Evolutionary conservation across 2,329 filamentous ascomycete genomes (phyloP).

Genomic region (Dactylellina sp.): DNA sequence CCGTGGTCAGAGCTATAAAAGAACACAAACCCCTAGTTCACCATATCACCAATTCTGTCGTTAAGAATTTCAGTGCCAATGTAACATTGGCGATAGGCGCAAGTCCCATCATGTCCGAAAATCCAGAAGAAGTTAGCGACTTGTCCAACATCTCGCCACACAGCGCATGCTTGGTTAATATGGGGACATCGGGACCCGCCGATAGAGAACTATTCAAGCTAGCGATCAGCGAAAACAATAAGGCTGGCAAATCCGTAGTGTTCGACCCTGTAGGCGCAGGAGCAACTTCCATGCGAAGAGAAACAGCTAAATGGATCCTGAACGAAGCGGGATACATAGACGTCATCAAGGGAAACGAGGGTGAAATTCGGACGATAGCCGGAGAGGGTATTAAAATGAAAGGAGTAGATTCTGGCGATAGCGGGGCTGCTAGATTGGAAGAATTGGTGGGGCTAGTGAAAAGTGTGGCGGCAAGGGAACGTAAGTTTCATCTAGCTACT

Average conservation of each 20-base stretch:
- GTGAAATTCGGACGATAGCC: slow-evolving; percentile 81
- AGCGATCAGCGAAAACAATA: slow-evolving; percentile 85
- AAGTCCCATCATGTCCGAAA: slow-evolving; percentile 93
- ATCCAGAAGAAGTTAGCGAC: slow-evolving; percentile 82
- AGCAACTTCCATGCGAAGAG: slow-evolving; percentile 78
- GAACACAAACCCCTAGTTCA: slow-evolving; percentile 79
- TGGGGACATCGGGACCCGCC: slow-evolving; percentile 86
- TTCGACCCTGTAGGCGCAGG: slow-evolving; percentile 92
- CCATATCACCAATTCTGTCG: slow-evolving; percentile 97
- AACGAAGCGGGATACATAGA: slow-evolving; percentile 77
- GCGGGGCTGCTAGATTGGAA: slow-evolving; percentile 68
- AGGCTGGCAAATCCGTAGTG: slow-evolving; percentile 77
- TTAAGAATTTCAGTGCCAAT: slow-evolving; percentile 94
- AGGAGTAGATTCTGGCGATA: slow-evolving; percentile 79
- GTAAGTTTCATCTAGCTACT: slow-evolving; percentile 61
- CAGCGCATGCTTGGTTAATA: slow-evolving; percentile 86
- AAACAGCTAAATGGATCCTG: slow-evolving; percentile 78
- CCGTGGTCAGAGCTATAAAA: slow-evolving; percentile 73
- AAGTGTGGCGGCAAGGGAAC: slow-evolving; percentile 75
- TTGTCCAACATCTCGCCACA: slow-evolving; percentile 72
- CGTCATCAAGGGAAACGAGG: slow-evolving; percentile 93
- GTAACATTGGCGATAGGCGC: slow-evolving; percentile 85
- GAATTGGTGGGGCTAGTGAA: slow-evolving; percentile 74
- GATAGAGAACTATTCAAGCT: slow-evolving; percentile 75
- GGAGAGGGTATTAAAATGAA: slow-evolving; percentile 75